Evolutionary conservation across 441 rosid genomes (phyloP).

Genomic region (Erodium trifolium): DNA sequence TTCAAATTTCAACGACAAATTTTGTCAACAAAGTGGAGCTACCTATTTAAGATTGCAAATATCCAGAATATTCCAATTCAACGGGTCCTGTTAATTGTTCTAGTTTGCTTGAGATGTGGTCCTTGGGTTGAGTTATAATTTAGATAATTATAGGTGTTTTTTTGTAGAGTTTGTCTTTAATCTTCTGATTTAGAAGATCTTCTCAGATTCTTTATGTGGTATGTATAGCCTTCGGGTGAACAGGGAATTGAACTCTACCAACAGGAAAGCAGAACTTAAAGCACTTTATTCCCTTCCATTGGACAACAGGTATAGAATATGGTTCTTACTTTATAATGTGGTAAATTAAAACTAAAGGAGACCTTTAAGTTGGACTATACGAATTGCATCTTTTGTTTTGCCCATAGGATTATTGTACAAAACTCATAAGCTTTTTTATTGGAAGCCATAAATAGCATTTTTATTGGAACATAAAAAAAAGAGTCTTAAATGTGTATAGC

Average conservation of each 20-base stretch:
- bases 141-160: neutral
- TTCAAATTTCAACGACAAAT: neutral
- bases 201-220: constrained; percentile 1
- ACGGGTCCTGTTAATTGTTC: constrained; percentile 2
- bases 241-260: neutral
- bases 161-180: neutral
- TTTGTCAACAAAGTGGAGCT: neutral
- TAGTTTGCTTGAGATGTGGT: neutral
- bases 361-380: neutral
- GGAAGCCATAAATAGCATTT: neutral
- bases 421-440: neutral
- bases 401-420: neutral
- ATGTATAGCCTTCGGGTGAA: neutral
- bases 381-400: neutral
- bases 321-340: constrained; percentile 2
- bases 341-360: neutral
- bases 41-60: neutral
- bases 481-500: neutral
- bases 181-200: neutral
- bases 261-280: neutral
- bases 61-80: constrained; percentile 1
- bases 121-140: neutral
- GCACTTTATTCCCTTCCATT: constrained; percentile 1
- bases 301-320: constrained; percentile 6
- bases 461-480: neutral